Conservation (phyloP, 1,284 basidiomycete genomes). For the Cutaneotrichosporon cavernicola region DNA sequence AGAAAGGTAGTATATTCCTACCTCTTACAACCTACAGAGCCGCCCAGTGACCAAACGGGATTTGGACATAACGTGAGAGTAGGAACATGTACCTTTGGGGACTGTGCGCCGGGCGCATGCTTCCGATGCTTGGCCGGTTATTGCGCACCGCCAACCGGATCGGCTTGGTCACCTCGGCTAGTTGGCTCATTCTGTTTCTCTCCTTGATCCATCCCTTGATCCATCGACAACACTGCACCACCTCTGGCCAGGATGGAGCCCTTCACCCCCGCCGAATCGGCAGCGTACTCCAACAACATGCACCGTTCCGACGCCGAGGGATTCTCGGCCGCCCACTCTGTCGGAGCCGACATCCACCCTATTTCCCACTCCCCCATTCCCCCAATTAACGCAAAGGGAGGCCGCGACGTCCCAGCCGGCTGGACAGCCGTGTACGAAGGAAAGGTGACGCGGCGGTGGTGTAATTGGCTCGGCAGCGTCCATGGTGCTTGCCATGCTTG, state of each 20-base stretch:
- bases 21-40: too few relatives aligned
- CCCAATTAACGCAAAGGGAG: slow-evolving; percentile 16
- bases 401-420: slow-evolving; percentile 10
- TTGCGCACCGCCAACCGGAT: not conserved
- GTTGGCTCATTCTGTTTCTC: not conserved
- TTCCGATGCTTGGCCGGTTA: not conserved
- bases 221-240: not conserved
- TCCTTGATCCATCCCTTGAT: too few relatives aligned
- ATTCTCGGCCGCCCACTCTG: not conserved
- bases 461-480: slow-evolving; percentile 33
- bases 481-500: slow-evolving; percentile 44
- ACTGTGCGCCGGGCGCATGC: too few relatives aligned
- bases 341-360: slow-evolving; percentile 13
- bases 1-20: too few relatives aligned
- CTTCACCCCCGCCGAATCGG: not conserved
- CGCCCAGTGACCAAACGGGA: too few relatives aligned
- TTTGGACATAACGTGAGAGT: too few relatives aligned
- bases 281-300: not conserved
- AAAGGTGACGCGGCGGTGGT: slow-evolving; percentile 30
- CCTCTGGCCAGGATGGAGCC: slow-evolving; percentile 2
- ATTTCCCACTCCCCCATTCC: slow-evolving; percentile 16
- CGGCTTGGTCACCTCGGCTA: not conserved
- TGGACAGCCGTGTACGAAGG: slow-evolving; percentile 15
- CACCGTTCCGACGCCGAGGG: not conserved
- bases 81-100: too few relatives aligned